phyloP scores from a whole-genome alignment of 305 asterid genomes.

The Fraxinus platypoda region DNA sequence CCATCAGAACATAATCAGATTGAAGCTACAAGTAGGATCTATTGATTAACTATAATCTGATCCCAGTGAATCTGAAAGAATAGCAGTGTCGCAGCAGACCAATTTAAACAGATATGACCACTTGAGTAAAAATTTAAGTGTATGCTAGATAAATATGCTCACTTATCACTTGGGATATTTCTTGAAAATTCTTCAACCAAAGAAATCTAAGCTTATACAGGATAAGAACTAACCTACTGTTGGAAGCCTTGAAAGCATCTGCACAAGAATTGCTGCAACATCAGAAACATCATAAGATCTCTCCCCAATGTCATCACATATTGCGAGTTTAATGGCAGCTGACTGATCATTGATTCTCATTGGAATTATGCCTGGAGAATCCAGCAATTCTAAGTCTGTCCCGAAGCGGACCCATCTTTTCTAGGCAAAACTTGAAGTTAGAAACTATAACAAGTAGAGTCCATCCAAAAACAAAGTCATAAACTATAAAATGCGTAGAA shows the following conservation, averaged over 20 bases:
- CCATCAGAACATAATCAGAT: background rate
- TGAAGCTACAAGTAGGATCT: background rate
- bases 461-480: background rate
- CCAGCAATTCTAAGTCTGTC: conserved; percentile 75
- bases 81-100: background rate
- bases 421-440: conserved; percentile 20
- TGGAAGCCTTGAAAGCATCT: conserved; percentile 73
- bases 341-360: conserved; percentile 94
- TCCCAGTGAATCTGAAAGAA: background rate
- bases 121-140: background rate
- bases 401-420: conserved; percentile 94
- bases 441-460: conserved; percentile 3
- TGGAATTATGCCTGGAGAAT: conserved; percentile 93
- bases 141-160: background rate
- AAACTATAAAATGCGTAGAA: background rate
- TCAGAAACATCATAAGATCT: conserved; percentile 78
- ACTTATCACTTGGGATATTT: background rate
- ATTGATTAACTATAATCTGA: background rate
- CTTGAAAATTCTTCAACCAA: background rate
- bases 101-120: background rate
- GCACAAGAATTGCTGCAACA: conserved; percentile 89
- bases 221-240: conserved; percentile 49
- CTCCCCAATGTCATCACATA: conserved; percentile 97
- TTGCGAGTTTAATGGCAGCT: conserved; percentile 92
- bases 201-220: background rate